Base-by-base conservation (phyloP, 1,284 basidiomycete genomes). In the Tilletiaria anomala region DNA sequence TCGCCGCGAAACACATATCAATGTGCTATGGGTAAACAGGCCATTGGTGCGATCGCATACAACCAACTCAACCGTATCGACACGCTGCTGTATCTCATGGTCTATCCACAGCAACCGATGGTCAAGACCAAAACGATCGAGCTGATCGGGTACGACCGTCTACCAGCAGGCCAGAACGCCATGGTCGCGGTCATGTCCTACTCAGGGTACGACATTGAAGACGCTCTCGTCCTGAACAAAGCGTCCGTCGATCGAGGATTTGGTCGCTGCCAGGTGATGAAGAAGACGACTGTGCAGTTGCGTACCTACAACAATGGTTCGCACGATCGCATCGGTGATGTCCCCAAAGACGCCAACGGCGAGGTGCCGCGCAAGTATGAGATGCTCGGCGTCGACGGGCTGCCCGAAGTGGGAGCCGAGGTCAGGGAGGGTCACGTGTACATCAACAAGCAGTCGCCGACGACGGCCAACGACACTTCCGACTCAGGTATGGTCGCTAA, bases 11-110 rank as follows among this genome's bases (percentile, higher is more conserved):
- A 97, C 65, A 97, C 93, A 2, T 97, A 97, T 66, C 56, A 99
- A 72, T 97, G 93, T 65, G 93, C 93, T 40, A 99, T 97, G 93
- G 93, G 93, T 50, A 99, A 99, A 72, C 93, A 99, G 73, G 93
- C 93, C 0, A 96, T 97, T 50, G 93, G 93, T n/a, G 89, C 88
- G 2, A 97, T 97, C 54, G 91, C 80, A 0, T 94, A 91, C 71
- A 99, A 99, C 68, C 93, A 97, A 68, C 78, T 96, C 50, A 86
- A 91, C 67, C 78, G 93, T 35, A 97, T 99, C 67, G 93, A 99
- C 69, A 99, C 93, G 1, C 75, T 99, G n/a, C 75, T 97, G 18
- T 97, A 99, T 70, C 76, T 99, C 40, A 84, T 88, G 51, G 87
- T 96, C n/a, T 99, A 99, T 59, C 93, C 93, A 10, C 93, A 99